phyloP scores from a whole-genome alignment of 345 rosid species.

The Nephelium lappaceum region DNA sequence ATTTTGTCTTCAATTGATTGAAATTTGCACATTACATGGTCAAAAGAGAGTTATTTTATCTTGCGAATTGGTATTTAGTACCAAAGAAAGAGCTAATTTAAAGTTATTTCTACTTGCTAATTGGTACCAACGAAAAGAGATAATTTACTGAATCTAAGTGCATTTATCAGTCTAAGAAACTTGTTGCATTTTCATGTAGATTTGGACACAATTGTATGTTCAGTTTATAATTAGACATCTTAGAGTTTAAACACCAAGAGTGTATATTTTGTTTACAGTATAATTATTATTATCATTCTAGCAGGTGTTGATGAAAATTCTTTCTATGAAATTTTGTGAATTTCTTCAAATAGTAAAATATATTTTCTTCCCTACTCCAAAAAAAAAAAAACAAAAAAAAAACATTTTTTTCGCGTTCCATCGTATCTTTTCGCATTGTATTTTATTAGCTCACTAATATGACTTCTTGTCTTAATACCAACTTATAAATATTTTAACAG shows the following conservation, averaged over 20 bases:
- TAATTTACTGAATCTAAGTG: neutral
- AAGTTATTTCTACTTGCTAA: neutral
- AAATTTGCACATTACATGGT: too few species aligned
- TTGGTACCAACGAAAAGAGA: neutral
- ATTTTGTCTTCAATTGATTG: neutral
- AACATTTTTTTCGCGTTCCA: too few species aligned
- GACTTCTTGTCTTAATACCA: neutral
- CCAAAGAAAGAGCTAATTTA: neutral
- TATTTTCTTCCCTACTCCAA: neutral
- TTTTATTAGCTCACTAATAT: neutral
- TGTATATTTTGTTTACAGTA: too few species aligned
- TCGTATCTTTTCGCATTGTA: neutral
- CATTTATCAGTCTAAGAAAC: neutral
- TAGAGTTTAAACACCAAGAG: too few species aligned
- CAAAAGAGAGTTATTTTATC: neutral
- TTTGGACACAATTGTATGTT: too few species aligned
- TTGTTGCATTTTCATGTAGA: neutral
- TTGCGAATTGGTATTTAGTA: neutral
- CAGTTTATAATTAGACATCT: too few species aligned
- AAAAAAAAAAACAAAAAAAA: too few species aligned
- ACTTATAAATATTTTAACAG: conserved; percentile 37
- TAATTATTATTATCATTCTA: too few species aligned
- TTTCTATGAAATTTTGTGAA: neutral
- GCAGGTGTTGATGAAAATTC: neutral
- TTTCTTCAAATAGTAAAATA: neutral